Evolutionary conservation across 345 rosid species (phyloP).

Genomic region (Firmiana major): DNA sequence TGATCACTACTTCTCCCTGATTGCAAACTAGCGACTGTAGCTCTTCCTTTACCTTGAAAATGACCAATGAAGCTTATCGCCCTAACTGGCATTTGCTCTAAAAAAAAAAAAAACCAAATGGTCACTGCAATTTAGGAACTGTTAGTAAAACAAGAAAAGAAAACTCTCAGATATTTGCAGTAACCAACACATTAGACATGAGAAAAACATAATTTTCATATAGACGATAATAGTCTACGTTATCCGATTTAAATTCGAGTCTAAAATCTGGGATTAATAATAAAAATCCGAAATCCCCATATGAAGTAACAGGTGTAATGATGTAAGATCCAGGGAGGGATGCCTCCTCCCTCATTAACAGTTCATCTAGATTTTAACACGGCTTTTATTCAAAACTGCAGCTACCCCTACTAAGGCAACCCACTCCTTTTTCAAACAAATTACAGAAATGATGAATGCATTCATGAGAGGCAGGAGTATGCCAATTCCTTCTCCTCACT

Average conservation of each 20-base stretch:
- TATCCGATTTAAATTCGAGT: slow-evolving; percentile 1
- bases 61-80: background rate
- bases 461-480: slow-evolving; percentile 85
- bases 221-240: background rate
- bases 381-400: slow-evolving; percentile 36
- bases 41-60: no score
- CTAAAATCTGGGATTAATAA: background rate
- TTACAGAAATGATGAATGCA: background rate
- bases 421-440: slow-evolving; percentile 3
- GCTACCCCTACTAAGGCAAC: slow-evolving; percentile 1
- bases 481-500: slow-evolving; percentile 93
- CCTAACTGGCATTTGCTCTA: background rate
- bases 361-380: slow-evolving; percentile 15
- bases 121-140: background rate
- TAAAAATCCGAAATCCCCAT: background rate
- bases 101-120: background rate
- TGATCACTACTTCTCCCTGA: no score
- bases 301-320: background rate
- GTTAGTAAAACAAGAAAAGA: background rate
- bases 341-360: slow-evolving; percentile 7
- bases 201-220: background rate
- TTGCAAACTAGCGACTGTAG: no score
- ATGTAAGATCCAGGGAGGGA: background rate
- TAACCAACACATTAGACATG: background rate
- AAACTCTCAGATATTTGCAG: background rate